Evolutionary conservation across 805 yeast genomes (phyloP), one percentile per base, ranked within the genome.

Genomic region (Ogataea paradorogensis): DNA sequence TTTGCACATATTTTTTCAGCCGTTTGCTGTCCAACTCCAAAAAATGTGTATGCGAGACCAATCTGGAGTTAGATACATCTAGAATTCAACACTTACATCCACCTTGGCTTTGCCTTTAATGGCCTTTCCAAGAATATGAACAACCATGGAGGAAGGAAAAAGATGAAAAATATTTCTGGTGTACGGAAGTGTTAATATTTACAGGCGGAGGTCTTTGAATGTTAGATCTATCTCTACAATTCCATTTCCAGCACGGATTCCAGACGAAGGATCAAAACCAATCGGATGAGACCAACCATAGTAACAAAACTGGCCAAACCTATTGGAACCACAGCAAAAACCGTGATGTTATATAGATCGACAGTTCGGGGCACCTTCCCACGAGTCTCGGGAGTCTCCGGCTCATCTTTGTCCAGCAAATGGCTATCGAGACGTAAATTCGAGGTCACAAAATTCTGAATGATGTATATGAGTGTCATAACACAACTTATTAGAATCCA

Each of bases 271-370:
- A 89, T 85, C 48, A 89, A 69, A 35, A 89, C 65, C 34, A 84
- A 77, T 45, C 98, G 66, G 13, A 91, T 65, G 27, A 91, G 65
- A 0, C 90, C 93, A 26, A 89, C 69, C 95, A 90, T 87, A 3
- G 98, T 89, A 16, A 90, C 64, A 55, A 93, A 91, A 52, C 96
- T 86, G 4, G 98, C 97, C 44, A 91, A 56, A 0, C 99, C 98
- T 13, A 91, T 88, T 0, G 99, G 99, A n/a, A 91, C 96, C 28
- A 91, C 99, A 2, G 98, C 97, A 66, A 87, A 91, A 2, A 91
- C 97, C 0, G 85, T 88, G 35, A 93, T 85, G 51, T 84, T 86
- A 61, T 88, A 87, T 40, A 90, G 70, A 59, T 91, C 95, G 44
- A 90, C 85, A 25, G 89, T 82, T 39, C 96, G 71, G 28, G 78